phyloP scores from a whole-genome alignment of 768 basidiomycete genomes.

The Chalciporus chontae region DNA sequence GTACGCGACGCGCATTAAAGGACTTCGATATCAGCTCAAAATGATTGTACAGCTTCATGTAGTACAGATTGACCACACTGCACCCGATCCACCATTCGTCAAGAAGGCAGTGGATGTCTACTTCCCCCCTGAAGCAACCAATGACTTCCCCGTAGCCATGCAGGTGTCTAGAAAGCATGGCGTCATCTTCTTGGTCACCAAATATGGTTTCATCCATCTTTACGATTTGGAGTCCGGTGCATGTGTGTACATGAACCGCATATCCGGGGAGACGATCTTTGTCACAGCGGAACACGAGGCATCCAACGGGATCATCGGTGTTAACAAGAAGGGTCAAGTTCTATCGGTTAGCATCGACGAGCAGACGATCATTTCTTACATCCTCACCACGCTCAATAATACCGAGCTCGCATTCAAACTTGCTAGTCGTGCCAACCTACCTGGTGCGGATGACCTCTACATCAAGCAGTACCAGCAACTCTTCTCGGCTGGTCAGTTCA shows the following conservation, averaged over 20 bases:
- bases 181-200: slow-evolving; percentile 95
- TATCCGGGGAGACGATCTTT: slow-evolving; percentile 98
- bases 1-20: slow-evolving; percentile 40
- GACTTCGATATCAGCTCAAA: slow-evolving; percentile 6
- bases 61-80: slow-evolving; percentile 95
- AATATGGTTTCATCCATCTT: slow-evolving; percentile 98
- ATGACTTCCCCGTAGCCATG: slow-evolving; percentile 99
- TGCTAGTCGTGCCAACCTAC: slow-evolving; percentile 91
- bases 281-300: slow-evolving; percentile 96
- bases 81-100: slow-evolving; percentile 86
- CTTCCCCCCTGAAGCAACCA: slow-evolving; percentile 97
- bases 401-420: slow-evolving; percentile 97
- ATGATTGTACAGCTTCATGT: slow-evolving; percentile 74
- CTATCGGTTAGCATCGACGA: slow-evolving; percentile 97
- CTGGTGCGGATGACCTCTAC: slow-evolving; percentile 97
- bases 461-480: slow-evolving; percentile 90
- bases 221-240: slow-evolving; percentile 97
- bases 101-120: slow-evolving; percentile 99
- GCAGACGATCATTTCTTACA: slow-evolving; percentile 92
- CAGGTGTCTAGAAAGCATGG: slow-evolving; percentile 97
- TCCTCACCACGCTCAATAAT: slow-evolving; percentile 91
- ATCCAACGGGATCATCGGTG: slow-evolving; percentile 93
- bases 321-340: slow-evolving; percentile 99
- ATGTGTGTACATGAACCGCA: slow-evolving; percentile 99
- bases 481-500: slow-evolving; percentile 84